phyloP scores from a whole-genome alignment of 2,329 filamentous ascomycete genomes.

The Aspergillus neotritici region DNA sequence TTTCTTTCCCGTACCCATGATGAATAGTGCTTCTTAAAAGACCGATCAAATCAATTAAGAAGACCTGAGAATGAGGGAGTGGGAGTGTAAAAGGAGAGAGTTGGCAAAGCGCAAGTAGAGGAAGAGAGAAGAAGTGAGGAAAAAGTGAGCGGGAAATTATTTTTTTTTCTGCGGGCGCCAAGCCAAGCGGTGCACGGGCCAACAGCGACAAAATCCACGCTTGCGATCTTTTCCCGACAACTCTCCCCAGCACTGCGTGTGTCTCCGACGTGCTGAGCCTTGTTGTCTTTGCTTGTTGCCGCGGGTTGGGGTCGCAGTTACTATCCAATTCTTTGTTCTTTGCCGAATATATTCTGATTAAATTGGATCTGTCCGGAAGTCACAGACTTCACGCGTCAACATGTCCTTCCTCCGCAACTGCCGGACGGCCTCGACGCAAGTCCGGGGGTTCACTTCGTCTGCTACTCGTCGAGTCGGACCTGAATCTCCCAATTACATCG shows the following conservation, averaged over 20 bases:
- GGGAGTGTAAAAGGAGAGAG: conserved; percentile 6
- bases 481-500: conserved; percentile 82
- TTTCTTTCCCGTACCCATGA: conserved; percentile 89
- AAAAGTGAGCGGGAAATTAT: conserved; percentile 19
- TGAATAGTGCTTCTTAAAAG: conserved; percentile 23
- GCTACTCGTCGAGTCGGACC: conserved; percentile 47
- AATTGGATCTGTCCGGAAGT: no score
- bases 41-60: conserved; percentile 23
- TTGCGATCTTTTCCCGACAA: conserved; percentile 28
- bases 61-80: conserved; percentile 21
- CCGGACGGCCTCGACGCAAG: conserved; percentile 33
- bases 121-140: conserved; percentile 23
- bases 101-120: conserved; percentile 29
- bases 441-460: conserved; percentile 37
- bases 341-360: not conserved
- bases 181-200: conserved; percentile 34
- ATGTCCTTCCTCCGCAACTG: conserved; percentile 37
- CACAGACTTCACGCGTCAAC: conserved; percentile 4
- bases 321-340: not conserved
- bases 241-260: conserved; percentile 17
- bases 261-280: conserved; percentile 13
- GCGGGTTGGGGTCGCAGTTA: conserved; percentile 1
- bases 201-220: conserved; percentile 31
- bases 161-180: conserved; percentile 32
- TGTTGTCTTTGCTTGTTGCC: conserved; percentile 5